Conservation (phyloP, 2,329 filamentous ascomycete genomes). For the Fonsecaea pugnacius region DNA sequence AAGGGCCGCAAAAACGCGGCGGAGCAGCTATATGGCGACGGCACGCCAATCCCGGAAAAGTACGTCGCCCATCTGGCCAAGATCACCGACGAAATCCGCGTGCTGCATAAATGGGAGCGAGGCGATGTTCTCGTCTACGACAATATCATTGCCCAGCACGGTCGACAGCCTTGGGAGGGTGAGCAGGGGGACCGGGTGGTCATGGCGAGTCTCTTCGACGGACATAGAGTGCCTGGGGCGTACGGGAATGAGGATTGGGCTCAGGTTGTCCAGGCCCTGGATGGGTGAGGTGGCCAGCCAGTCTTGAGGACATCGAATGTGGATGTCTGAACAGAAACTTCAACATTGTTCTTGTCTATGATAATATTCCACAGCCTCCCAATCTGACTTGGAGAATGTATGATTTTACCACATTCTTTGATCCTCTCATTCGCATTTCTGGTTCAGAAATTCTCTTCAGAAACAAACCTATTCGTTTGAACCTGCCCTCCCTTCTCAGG, state of each 20-base stretch:
- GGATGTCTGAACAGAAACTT: no score
- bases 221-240: constrained; percentile 50
- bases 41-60: constrained; percentile 53
- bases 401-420: no score
- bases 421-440: no score
- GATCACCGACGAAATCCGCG: constrained; percentile 56
- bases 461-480: no score
- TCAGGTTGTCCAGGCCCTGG: constrained; percentile 52
- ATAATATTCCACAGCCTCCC: no score
- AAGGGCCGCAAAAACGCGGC: constrained; percentile 43
- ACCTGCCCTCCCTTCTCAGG: no score
- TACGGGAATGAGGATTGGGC: constrained; percentile 53
- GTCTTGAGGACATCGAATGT: neutral
- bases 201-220: constrained; percentile 56
- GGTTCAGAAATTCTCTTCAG: no score
- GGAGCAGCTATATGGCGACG: constrained; percentile 53
- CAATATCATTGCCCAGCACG: constrained; percentile 57
- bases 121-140: constrained; percentile 57
- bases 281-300: constrained; percentile 31
- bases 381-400: no score
- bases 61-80: constrained; percentile 49
- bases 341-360: no score
- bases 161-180: constrained; percentile 55
- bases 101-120: constrained; percentile 54
- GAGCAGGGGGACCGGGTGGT: constrained; percentile 53